Percentiles rank a stretch among this genome's conserved stretches.
Conservation (phyloP, 495 filamentous ascomycete species). For the Hyaloscypha finlandica region DNA sequence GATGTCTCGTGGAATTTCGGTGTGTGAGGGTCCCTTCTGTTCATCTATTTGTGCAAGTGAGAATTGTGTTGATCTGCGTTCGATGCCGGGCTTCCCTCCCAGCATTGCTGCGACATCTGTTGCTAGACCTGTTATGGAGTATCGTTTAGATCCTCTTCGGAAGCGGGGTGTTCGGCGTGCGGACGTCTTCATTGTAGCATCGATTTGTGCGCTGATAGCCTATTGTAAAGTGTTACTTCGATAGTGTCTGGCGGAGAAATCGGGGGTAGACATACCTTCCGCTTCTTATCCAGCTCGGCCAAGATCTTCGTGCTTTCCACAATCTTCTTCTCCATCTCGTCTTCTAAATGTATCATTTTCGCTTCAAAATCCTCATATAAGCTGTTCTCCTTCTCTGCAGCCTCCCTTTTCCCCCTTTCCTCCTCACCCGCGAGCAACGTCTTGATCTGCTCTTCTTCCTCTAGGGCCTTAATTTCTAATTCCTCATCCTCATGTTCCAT, state of each 20-base stretch:
- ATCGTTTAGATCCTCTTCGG: conserved; percentile 8
- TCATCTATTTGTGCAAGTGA: background rate
- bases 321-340: conserved; percentile 7
- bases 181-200: background rate
- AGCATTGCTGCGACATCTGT: background rate
- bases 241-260: background rate
- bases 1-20: background rate
- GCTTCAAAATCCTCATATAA: background rate
- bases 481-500: conserved; percentile 4
- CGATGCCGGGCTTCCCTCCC: background rate
- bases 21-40: background rate
- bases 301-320: background rate
- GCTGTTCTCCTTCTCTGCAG: conserved; percentile 1
- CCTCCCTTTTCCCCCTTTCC: background rate
- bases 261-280: background rate
- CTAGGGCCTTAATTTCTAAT: background rate
- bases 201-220: background rate
- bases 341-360: background rate
- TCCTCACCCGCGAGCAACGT: background rate
- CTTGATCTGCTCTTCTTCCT: conserved; percentile 5
- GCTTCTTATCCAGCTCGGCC: conserved; percentile 4
- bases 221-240: background rate
- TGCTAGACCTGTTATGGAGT: background rate
- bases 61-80: conserved; percentile 8
- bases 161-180: background rate